Evolutionary conservation across 2,329 filamentous ascomycete genomes (phyloP), one percentile per base, ranked within the genome.

Genomic region (Alternaria arborescens): DNA sequence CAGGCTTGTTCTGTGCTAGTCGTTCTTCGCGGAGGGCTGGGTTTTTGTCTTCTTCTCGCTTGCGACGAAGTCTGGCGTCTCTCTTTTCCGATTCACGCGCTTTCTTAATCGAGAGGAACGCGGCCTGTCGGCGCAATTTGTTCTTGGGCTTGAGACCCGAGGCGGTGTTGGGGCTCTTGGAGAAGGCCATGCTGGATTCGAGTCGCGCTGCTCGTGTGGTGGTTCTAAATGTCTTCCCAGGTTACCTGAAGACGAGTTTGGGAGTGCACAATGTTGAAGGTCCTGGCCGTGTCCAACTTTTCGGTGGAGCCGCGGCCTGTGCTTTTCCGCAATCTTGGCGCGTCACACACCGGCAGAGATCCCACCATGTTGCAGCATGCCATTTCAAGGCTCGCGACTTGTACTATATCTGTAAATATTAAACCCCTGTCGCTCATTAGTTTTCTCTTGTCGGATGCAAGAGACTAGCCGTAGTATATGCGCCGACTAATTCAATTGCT

Each of bases 11-110:
- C 68, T 86, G 88, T 61, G 88, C 88, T 62, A 94, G 83, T 70
- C 95, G 87, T 67, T 90, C 87, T 62, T 87, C 88, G 68, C 88
- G 88, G 61, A 97, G 80, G 60, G 88, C 86, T 2, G 94, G 94
- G 72, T 97, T 88, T 78, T 90, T 91, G 66, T 90, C 87, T 80
- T 99, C 95, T 74, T 94, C 91, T 80, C 91, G 92, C 81, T 92
- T 93, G 61, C 92, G 86, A 50, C 87, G 87, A 76, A 93, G 90
- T 64, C 94, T 88, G 72, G 89, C 86, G 71, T 93, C 91, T 72
- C 92, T 89, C 71, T 90, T 91, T 47, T 88, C 83, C 74, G 89
- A 89, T 75, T 93, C 91, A 67, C 87, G 87, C 44, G 86, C 83
- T 75, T 90, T 91, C 81, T 97, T 98, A 74, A 91, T 86, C 69